phyloP scores from a whole-genome alignment of 768 basidiomycete species.

The Tylopilus sp. region DNA sequence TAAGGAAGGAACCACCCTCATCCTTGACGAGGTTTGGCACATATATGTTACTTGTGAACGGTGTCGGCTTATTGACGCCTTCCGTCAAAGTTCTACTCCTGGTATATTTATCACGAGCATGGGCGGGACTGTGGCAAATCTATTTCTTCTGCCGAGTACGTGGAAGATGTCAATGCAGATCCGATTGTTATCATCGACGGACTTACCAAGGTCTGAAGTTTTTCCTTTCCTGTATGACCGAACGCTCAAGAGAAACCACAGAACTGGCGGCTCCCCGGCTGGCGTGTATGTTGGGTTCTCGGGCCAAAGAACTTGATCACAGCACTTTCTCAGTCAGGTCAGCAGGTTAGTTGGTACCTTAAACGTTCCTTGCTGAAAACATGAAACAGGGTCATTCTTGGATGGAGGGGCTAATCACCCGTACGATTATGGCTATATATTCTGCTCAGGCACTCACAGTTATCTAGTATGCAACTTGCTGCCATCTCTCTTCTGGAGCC shows the following conservation, averaged over 20 bases:
- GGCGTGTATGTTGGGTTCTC: constrained; percentile 92
- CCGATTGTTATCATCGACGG: constrained; percentile 86
- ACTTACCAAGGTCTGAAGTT: constrained; percentile 69
- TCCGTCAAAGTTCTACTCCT: constrained; percentile 75
- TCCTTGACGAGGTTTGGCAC: constrained; percentile 69
- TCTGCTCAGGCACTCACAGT: neutral
- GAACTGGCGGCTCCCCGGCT: constrained; percentile 95
- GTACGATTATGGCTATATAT: constrained; percentile 40
- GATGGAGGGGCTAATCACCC: constrained; percentile 95
- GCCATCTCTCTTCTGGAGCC: constrained; percentile 83
- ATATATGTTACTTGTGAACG: neutral
- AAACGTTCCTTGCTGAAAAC: neutral
- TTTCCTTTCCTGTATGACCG: neutral
- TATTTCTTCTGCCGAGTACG: constrained; percentile 76
- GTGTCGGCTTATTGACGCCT: neutral
- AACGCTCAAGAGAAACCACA: constrained; percentile 34
- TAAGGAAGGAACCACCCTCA: constrained; percentile 76
- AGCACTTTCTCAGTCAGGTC: constrained; percentile 86
- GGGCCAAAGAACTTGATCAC: constrained; percentile 87
- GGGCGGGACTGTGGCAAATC: constrained; percentile 72
- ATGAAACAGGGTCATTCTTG: constrained; percentile 71
- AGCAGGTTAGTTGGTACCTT: constrained; percentile 6
- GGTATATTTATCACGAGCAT: constrained; percentile 89
- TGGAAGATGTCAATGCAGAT: constrained; percentile 87
- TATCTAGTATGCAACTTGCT: constrained; percentile 73